phyloP scores from a whole-genome alignment of 2,329 filamentous ascomycete genomes.

The Pleurostoma richardsiae region DNA sequence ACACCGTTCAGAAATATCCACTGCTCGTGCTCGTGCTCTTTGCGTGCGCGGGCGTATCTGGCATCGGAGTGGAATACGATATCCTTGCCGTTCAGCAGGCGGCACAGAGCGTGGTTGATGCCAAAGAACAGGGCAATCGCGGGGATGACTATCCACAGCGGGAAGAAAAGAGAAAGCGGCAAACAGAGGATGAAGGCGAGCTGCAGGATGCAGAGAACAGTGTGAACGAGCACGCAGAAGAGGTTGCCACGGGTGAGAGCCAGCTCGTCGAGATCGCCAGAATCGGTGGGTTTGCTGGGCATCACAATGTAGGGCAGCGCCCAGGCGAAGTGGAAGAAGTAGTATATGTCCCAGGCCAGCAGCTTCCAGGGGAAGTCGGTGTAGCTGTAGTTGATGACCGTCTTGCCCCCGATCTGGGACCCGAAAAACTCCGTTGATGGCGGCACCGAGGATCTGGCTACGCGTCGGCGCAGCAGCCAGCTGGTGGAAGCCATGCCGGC shows the following conservation, averaged over 20 bases:
- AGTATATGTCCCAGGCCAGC: slow-evolving; percentile 46
- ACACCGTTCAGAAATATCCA: slow-evolving; percentile 83
- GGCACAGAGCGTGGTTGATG: slow-evolving; percentile 46
- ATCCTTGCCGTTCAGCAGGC: slow-evolving; percentile 45
- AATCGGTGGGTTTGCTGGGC: slow-evolving; percentile 48
- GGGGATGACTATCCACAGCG: slow-evolving; percentile 39
- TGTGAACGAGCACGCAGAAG: slow-evolving; percentile 51
- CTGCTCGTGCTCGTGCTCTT: slow-evolving; percentile 56
- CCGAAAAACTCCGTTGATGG: slow-evolving; percentile 45
- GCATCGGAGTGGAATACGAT: slow-evolving; percentile 47
- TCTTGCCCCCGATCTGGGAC: slow-evolving; percentile 51
- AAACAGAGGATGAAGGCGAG: slow-evolving; percentile 53
- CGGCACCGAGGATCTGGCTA: no score
- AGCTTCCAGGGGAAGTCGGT: slow-evolving; percentile 50
- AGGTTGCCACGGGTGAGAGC: slow-evolving; percentile 53
- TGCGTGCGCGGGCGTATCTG: slow-evolving; percentile 41
- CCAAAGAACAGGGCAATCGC: slow-evolving; percentile 37
- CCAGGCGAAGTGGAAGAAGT: slow-evolving; percentile 50
- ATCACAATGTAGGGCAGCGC: slow-evolving; percentile 57
- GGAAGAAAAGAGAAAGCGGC: slow-evolving; percentile 42
- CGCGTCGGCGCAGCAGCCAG: no score
- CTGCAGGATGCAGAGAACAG: slow-evolving; percentile 55
- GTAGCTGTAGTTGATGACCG: slow-evolving; percentile 57
- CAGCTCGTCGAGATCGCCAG: slow-evolving; percentile 58
- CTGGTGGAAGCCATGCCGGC: background rate